Evolutionary conservation across 2,329 filamentous ascomycete species (phyloP), one percentile per base, ranked within the genome.

Genomic region (Didymella pinodella): DNA sequence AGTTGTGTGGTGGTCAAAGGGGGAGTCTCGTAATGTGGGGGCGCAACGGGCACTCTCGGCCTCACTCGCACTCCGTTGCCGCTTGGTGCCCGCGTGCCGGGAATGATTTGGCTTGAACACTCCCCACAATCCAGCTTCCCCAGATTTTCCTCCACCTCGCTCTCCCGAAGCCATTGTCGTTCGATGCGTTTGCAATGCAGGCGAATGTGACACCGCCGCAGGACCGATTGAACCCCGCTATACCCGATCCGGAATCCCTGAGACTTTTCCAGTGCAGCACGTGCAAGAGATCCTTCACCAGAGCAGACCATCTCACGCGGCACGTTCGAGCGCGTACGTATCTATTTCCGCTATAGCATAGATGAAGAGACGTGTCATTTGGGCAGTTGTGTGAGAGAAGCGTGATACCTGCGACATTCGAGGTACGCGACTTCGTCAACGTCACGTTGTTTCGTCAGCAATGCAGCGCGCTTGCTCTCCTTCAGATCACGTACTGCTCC

Each of bases 291-390:
- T 80, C 77, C 52, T 85, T 85, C 69, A 81, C 80, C 11, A 77
- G 83, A 28, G 78, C 82, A 4, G 83, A 85, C 67, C 83, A 85
- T 70, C 75, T 85, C 25, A 80, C 79, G 51, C 80, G 83, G 46
- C 83, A 85, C 73, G 81, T 84, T 41, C 80, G 83, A 62, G 81
- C 83, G 61, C 82, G 78, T 79, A 65, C 56, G 72, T 69, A 68
- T 46, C 40, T 11, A 5, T 22, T 16, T 28, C 31, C 31, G 25
- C 20, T 29, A 5, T 40, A 28, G 14, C 22, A 22, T 22, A 36
- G 20, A 36, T 8, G 20, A 10, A 1, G 12, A 22, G 11, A 29
- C 10, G 20, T 26, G 25, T 43, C 10, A 7, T 38, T 18, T 8
- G 14, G n/a, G 16, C 18, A 40, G 36, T 44, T 44, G 48, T 16